phyloP scores from a whole-genome alignment of 73 alveolate species.

The Paramecium tetraurelia region DNA sequence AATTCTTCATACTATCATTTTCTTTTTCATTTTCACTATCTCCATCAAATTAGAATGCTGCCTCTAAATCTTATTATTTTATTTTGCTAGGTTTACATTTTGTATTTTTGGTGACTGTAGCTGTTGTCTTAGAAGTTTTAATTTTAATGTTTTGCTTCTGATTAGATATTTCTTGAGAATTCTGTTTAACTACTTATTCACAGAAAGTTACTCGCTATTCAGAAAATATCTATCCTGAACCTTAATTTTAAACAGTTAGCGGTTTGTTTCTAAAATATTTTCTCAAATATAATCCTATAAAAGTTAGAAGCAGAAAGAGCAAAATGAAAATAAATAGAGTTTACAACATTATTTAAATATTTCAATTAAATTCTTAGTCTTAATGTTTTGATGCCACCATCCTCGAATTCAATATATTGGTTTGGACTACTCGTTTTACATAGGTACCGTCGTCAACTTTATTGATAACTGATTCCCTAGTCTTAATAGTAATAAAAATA shows the following conservation, averaged over 20 bases:
- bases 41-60: neutral
- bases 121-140: neutral
- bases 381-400: neutral
- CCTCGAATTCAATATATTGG: neutral
- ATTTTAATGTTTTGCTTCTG: neutral
- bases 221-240: neutral
- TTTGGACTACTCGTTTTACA: neutral
- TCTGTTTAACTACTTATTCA: neutral
- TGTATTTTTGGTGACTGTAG: neutral
- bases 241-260: neutral
- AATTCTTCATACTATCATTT: neutral
- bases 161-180: neutral
- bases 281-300: neutral
- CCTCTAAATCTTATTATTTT: neutral
- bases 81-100: neutral
- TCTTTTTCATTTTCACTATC: neutral
- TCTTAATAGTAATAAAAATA: neutral
- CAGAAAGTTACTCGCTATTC: neutral
- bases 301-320: neutral
- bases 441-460: neutral
- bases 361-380: conserved; percentile 10
- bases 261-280: neutral
- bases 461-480: neutral
- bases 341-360: neutral
- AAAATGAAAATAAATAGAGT: neutral